Conservation (phyloP, 305 asterid species). For the Salvia sclarea region DNA sequence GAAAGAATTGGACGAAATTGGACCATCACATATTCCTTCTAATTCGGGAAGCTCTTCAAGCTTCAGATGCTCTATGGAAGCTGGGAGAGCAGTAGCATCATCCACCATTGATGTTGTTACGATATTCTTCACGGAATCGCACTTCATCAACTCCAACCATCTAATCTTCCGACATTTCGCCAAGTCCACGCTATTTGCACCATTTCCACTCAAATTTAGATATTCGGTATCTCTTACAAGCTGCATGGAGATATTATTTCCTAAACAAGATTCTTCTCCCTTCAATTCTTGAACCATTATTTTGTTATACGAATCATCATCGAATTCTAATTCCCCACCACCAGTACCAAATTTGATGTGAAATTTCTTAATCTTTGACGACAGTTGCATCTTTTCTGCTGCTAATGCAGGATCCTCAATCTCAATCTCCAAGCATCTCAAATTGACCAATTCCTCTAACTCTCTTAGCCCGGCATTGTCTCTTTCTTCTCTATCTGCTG, state of each 20-base stretch:
- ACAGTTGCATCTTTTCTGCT: conserved; percentile 1
- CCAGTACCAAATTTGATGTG: neutral
- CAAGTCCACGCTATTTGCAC: too few species aligned
- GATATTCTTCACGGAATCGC: too few species aligned
- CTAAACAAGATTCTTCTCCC: neutral
- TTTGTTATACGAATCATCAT: too few species aligned
- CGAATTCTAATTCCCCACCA: too few species aligned
- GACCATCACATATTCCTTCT: conserved; percentile 10
- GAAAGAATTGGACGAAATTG: neutral
- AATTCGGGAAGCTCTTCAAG: neutral
- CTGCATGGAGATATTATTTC: neutral
- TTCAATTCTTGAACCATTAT: neutral
- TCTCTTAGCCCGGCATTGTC: conserved; percentile 1
- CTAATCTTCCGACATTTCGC: too few species aligned
- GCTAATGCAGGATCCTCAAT: neutral
- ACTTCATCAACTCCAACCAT: too few species aligned
- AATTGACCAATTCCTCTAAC: conserved; percentile 11
- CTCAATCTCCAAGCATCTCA: conserved; percentile 25
- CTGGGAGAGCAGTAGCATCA: neutral
- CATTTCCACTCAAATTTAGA: too few species aligned
- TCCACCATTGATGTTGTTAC: too few species aligned
- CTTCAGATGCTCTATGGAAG: neutral
- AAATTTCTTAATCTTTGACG: conserved; percentile 15
- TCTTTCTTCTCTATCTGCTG: neutral
- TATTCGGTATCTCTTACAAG: too few species aligned